A percentile compares a stretch with the other conserved stretches of the same genome.
These are phyloP conservation scores for Aspergillus aculeatus DNA, from an alignment of 2,329 filamentous ascomycete species.

Conservation along the genomic window DNA sequence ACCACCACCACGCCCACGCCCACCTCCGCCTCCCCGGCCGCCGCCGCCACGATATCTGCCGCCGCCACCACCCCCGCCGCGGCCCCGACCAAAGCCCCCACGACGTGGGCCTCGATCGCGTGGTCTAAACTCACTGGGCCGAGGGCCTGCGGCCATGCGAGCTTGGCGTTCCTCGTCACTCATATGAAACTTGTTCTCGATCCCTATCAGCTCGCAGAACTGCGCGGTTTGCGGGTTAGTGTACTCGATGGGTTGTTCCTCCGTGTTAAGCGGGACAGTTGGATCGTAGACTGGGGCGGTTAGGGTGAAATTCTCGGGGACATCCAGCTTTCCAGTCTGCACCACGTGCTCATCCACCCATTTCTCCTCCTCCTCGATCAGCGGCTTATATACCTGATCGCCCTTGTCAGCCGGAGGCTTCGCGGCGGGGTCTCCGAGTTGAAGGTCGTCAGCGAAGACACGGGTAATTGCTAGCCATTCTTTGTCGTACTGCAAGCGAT, in stretches of 20 bases:
- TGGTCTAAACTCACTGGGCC: conserved; percentile 32
- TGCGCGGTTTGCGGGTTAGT: conserved; percentile 80
- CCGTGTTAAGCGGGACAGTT: conserved; percentile 56
- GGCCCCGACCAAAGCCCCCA: conserved; percentile 16
- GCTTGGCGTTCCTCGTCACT: conserved; percentile 67
- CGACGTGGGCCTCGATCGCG: conserved; percentile 18
- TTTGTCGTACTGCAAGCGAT: conserved; percentile 74
- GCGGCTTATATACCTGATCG: conserved; percentile 64
- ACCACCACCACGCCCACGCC: background rate
- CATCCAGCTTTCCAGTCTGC: conserved; percentile 56
- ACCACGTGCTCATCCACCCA: conserved; percentile 83
- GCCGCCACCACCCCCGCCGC: conserved; percentile 22
- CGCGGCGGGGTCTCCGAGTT: conserved; percentile 60
- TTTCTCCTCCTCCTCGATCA: conserved; percentile 67
- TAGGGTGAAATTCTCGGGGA: conserved; percentile 74
- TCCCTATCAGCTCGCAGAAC: conserved; percentile 75
- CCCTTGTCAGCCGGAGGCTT: conserved; percentile 61
- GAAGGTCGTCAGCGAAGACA: conserved; percentile 67
- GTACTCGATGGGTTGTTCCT: conserved; percentile 72
- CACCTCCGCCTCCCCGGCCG: conserved; percentile 4
- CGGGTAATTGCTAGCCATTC: conserved; percentile 96
- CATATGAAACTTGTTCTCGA: conserved; percentile 74
- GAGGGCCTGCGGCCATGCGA: conserved; percentile 59
- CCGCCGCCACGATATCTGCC: conserved; percentile 24
- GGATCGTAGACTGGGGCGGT: conserved; percentile 72